Evolutionary conservation across 306 rosid species (phyloP), one percentile per base, ranked within the genome.

Genomic region (Carpinus viminea): DNA sequence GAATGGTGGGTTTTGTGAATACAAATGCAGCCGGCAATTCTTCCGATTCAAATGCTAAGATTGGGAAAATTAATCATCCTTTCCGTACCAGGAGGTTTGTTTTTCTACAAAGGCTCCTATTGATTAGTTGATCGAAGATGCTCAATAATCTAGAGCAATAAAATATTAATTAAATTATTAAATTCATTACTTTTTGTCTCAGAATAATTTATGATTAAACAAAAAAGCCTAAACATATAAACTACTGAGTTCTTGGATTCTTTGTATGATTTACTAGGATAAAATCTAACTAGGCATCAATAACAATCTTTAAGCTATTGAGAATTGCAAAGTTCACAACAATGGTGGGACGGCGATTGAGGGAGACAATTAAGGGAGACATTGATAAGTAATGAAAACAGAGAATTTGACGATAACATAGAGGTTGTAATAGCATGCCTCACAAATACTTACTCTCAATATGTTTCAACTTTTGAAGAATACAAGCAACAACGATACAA

Each of bases 41-140:
- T 92, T 84, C 97, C 96, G 17, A 90, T 94, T 78, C 96, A 94
- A 85, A 90, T 90, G 46, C 85, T 94, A 60, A 88, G 96, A 79
- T 41, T 94, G 82, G 98, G 98, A 79, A 88, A 94, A 17, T 79
- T 92, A 72, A 83, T 94, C 81, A 88, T 94, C 83, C 94, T 94
- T 74, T 90, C 96, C 61, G 96, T 94, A 66, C 98, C 98, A 2
- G 97, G 97, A 88, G 98, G 96, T 94, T 81, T 66, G 90, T 80
- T 70, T 74, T 74, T 74, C 76, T 53, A 46, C n/a, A n/a, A 73
- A 21, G 72, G 43, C 54, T 36, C 72, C 12, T 71, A 13, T 15
- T 41, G 12, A 45, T 45, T 53, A 75, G 72, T 15, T n/a, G 64
- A 7, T 57, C 2, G 34, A 31, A 2, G 2, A 31, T 31, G 34